Base-by-base conservation (phyloP, 345 rosid genomes). In the Populus davidiana region DNA sequence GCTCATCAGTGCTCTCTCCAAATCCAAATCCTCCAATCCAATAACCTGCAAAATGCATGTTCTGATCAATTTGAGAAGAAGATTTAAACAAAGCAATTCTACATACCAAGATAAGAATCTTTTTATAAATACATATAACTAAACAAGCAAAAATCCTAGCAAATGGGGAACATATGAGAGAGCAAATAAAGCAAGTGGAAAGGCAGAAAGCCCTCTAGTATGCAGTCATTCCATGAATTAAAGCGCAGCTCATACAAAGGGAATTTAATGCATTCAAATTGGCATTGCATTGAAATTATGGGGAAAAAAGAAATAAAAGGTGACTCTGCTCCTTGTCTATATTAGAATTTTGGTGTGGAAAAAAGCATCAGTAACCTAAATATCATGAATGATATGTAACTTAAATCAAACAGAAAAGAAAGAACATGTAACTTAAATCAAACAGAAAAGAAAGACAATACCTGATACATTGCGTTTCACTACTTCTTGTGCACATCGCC, bases 11-110 rank as follows among this genome's bases (percentile, higher is more conserved):
- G 88, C 91, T 86, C 79, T 92, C 97, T 75, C 93, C 97, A 71
- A 92, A 86, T 52, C 97, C 97, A 86, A 92, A 90, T 25, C 94
- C 97, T 83, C 94, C 94, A 76, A 92, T 80, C 92, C 91, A 92
- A 78, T 86, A 92, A 69, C 97, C 97, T 92, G 86, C 69, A 86
- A 47, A 43, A 75, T 33, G 35, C 18, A 71, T 43, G 52, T 75
- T 39, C 8, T 41, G 52, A 61, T 68, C 67, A 84, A n/a, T 69
- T 73, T 73, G 61, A 54, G 49, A 65, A 21, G 39, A 61, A 20
- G 52, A 47, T 47, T 47, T 47, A 47, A 47, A 47, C 6, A 47
- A 1, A 13, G 52, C 52, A 38, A 44, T 52, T 17, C 33, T 31
- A 31, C 8, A 27, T 64, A 27, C 36, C 74, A 29, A 68, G 54